Base-by-base conservation (phyloP, 2,329 filamentous ascomycete species). In the Fusarium incarnatum region DNA sequence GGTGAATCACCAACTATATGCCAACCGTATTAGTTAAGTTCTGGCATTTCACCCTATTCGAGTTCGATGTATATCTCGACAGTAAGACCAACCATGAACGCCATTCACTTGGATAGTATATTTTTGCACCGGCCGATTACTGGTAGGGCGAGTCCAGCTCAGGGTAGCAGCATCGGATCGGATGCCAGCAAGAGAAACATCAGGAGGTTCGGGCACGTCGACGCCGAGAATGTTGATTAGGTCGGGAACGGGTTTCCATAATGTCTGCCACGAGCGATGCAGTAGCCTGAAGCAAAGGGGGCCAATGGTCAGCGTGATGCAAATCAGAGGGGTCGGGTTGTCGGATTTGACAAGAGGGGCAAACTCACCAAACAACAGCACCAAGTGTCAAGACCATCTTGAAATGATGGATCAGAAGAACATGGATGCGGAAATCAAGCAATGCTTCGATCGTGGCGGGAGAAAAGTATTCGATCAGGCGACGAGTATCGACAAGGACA, bases 41-140 rank as follows among this genome's bases (percentile, higher is more conserved):
- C 48, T 28, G 12, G 32, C 27, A 45, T 45, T 9, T 37, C 34
- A 50, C 44, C 54, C 45, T 44, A 54, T 32, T 23, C 40, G 44
- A 30, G 44, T 42, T 27, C 41, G 22, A 49, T 41, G 44, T 22
- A 41, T 34, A 30, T 54, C 27, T 56, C 32, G 67, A 59, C 22
- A 68, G 56, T 37, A 52, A 45, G 50, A 80, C 89, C 79, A 81
- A 96, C 93, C 93, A 82, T 94, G 93, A 45, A 95, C 91, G 44
- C 95, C 95, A 80, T 99, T 98, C 70, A 99, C 91, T 78, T 97
- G 93, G 55, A 99, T 93, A 47, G 95, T 87, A 77, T 97, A 96
- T 81, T 94, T 97, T 56, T 94, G 87, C 56, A 97, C 92, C 5
- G 92, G 87, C 41, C 88, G 86, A 67, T 87, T 88, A 45, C 82